Percentiles rank a stretch among this genome's conserved stretches.
These are phyloP conservation scores for Rauvolfia tetraphylla DNA, from an alignment of 257 asterid genomes.

Conservation along the genomic window DNA sequence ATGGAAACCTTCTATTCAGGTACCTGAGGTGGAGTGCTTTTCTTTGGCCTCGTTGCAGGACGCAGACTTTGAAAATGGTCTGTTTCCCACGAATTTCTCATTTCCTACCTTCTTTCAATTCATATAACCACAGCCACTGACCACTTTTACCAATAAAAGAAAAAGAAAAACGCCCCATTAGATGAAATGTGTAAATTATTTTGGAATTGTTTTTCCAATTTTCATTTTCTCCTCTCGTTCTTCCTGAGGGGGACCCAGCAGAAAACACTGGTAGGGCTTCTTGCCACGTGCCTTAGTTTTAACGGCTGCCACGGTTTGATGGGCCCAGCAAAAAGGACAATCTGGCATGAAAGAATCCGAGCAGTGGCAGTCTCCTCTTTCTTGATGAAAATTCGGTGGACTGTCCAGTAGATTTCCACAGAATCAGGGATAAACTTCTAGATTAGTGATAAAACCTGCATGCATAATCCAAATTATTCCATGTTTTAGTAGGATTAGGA, in stretches of 20 bases:
- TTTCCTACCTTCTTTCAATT: slow-evolving; percentile 27
- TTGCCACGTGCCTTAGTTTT: slow-evolving; percentile 44
- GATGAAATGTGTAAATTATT: too few species aligned
- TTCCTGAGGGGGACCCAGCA: background rate
- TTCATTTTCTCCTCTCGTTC: too few species aligned
- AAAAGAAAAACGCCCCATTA: too few species aligned
- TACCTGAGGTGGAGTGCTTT: background rate
- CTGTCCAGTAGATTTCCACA: slow-evolving; percentile 8
- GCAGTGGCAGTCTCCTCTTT: background rate
- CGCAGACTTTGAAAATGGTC: slow-evolving; percentile 20
- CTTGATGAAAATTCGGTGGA: slow-evolving; percentile 1
- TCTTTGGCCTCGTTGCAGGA: slow-evolving; percentile 7
- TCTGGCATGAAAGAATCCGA: background rate
- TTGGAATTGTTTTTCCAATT: background rate
- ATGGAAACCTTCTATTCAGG: slow-evolving; percentile 10
- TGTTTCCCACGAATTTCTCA: slow-evolving; percentile 47
- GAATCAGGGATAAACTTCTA: background rate
- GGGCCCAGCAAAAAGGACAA: slow-evolving; percentile 26
- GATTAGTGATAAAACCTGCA: background rate
- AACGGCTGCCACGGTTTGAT: slow-evolving; percentile 16
- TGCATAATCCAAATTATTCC: slow-evolving; percentile 7
- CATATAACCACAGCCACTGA: slow-evolving; percentile 4
- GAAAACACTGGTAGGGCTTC: slow-evolving; percentile 24
- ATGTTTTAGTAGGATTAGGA: background rate
- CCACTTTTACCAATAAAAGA: background rate